A percentile compares a stretch with the other conserved stretches of the same genome.
These are phyloP conservation scores for Pseudogymnoascus sp. DNA, from an alignment of 2,329 filamentous ascomycete genomes.

Conservation along the genomic window DNA sequence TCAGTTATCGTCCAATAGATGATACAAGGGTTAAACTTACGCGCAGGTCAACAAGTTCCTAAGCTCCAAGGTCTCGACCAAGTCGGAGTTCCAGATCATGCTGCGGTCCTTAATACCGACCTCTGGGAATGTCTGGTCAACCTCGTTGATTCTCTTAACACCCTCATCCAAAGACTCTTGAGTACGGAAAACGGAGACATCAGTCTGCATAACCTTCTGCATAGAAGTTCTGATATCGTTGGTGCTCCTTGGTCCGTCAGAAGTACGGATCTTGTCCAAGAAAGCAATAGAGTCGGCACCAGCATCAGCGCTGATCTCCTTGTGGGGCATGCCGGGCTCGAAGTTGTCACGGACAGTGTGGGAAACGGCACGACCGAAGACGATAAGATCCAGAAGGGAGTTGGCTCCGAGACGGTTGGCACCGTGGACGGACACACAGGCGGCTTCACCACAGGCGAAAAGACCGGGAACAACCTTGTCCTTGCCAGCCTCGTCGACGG, in stretches of 20 bases:
- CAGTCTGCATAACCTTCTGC: conserved; percentile 98
- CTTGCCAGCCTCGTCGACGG: conserved; percentile 75
- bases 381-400: conserved; percentile 93
- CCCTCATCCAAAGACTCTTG: conserved; percentile 91
- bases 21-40: conserved; percentile 44
- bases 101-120: conserved; percentile 95
- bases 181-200: conserved; percentile 93
- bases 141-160: conserved; percentile 78
- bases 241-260: conserved; percentile 79
- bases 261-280: conserved; percentile 78
- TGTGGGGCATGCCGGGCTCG: conserved; percentile 72
- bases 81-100: conserved; percentile 99
- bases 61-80: conserved; percentile 93
- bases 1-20: conserved; percentile 21
- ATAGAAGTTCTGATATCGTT: conserved; percentile 83
- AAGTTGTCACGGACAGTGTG: conserved; percentile 96
- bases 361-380: conserved; percentile 94
- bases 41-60: conserved; percentile 95
- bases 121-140: conserved; percentile 73
- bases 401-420: conserved; percentile 97
- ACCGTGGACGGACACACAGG: conserved; percentile 95
- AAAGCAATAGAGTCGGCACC: conserved; percentile 81
- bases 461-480: conserved; percentile 93
- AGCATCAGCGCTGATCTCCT: conserved; percentile 75
- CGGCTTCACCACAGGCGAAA: conserved; percentile 94